phyloP scores from a whole-genome alignment of 345 rosid genomes.

The Boechera divaricarpa region DNA sequence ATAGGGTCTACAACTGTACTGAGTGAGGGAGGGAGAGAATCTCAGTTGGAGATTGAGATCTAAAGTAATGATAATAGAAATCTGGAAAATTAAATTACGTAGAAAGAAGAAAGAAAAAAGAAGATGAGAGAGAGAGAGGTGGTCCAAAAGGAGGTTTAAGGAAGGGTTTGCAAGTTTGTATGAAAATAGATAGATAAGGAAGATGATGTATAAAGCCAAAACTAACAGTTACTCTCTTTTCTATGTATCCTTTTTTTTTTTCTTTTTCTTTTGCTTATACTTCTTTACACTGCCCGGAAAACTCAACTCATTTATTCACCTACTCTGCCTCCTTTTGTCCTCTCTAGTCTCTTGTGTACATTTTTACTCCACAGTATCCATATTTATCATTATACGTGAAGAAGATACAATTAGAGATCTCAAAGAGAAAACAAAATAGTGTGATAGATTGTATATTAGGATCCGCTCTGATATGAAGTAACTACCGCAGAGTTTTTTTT shows the following conservation, averaged over 20 bases:
- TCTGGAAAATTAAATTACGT: slow-evolving; percentile 41
- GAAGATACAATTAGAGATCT: neutral
- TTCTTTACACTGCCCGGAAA: slow-evolving; percentile 35
- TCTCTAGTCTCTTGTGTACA: slow-evolving; percentile 31
- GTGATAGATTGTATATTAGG: neutral
- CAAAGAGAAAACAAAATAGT: neutral
- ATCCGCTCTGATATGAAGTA: too few species aligned
- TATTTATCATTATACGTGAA: neutral
- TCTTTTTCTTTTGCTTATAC: neutral
- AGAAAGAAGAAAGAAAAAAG: slow-evolving; percentile 23
- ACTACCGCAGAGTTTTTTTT: neutral
- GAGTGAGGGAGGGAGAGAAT: slow-evolving; percentile 42
- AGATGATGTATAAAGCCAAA: slow-evolving; percentile 66
- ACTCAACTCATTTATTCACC: slow-evolving; percentile 48
- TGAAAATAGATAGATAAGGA: slow-evolving; percentile 54
- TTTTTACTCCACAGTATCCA: slow-evolving; percentile 13
- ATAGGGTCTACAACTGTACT: slow-evolving; percentile 43
- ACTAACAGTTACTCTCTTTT: slow-evolving; percentile 63
- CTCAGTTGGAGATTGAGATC: slow-evolving; percentile 81
- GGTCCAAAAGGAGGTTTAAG: slow-evolving; percentile 52
- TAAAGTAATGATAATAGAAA: slow-evolving; percentile 52
- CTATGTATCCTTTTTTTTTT: neutral
- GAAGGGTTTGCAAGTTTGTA: slow-evolving; percentile 49
- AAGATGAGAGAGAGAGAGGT: slow-evolving; percentile 25
- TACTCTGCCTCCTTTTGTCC: slow-evolving; percentile 47